Evolutionary conservation across 2,329 filamentous ascomycete genomes (phyloP).

Genomic region (Shiraia sp.): DNA sequence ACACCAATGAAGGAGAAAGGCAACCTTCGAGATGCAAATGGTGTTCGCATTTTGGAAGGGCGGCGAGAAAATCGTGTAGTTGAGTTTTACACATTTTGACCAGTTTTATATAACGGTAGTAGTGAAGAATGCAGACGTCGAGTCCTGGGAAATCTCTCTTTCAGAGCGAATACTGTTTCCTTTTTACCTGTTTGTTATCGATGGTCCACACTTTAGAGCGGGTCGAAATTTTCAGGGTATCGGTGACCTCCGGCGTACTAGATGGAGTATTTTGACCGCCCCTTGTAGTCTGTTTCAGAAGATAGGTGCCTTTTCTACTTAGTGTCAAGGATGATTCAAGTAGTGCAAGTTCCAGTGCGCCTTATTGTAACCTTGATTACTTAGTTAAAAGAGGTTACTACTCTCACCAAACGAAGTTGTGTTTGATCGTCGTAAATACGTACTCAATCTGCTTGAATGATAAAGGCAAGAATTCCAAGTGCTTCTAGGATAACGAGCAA

Average conservation of each 20-base stretch:
- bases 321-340: too few species aligned
- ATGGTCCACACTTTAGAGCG: not conserved
- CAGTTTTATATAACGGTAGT: not conserved
- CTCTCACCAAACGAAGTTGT: too few species aligned
- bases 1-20: conserved; percentile 70
- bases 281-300: not conserved
- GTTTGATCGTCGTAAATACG: too few species aligned
- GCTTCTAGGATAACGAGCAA: too few species aligned
- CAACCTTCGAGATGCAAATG: conserved; percentile 81
- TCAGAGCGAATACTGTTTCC: not conserved
- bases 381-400: too few species aligned
- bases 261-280: not conserved
- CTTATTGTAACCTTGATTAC: too few species aligned
- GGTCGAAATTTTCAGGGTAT: conserved; percentile 1
- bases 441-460: too few species aligned
- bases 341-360: too few species aligned
- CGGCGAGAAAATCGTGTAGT: conserved; percentile 23
- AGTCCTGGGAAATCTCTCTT: not conserved
- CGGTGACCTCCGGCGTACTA: conserved; percentile 4
- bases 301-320: too few species aligned
- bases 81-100: conserved; percentile 21
- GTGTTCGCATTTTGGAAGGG: conserved; percentile 78
- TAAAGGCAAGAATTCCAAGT: too few species aligned
- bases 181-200: not conserved
- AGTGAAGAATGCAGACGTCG: not conserved